Evolutionary conservation across 2,329 filamentous ascomycete genomes (phyloP), one percentile per base, ranked within the genome.

Genomic region (Coniochaeta sp.): DNA sequence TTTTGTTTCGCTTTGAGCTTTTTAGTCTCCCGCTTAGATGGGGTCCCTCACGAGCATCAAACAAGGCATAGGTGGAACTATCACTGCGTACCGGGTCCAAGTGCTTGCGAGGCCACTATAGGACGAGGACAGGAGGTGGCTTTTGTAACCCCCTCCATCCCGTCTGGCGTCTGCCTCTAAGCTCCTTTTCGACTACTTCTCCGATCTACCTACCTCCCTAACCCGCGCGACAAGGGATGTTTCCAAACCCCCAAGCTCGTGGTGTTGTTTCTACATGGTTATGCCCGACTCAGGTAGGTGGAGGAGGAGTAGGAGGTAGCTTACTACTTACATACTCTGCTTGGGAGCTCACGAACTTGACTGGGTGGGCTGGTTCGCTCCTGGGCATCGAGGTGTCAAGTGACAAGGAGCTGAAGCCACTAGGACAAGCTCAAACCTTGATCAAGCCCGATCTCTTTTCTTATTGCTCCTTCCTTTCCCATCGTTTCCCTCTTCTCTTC

Each of bases 121-220:
- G 53, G 26, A 49, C 51, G 42, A 50, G 50, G 35, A 54, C 51
- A 54, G 51, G 55, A 53, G 35, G 31, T 61, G 51, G 52, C 51
- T 42, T 52, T 56, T 55, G 50, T 53, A 56, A 51, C 54, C 56
- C 56, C 58, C 53, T 54, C 51, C 38, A 42, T 42, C 38, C 38
- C 38, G 38, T 26, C 38, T 42, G 38, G 38, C 38, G 38, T 42
- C 38, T 42, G 38, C 38, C 38, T 42, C 38, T 55, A 53, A 52
- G 53, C 56, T 54, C 54, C 51, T 57, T 61, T 61, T 57, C 57
- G 56, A 57, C 54, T 56, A 52, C 46, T 57, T 49, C 55, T 53
- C 55, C 54, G 52, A 54, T 53, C 51, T 55, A 54, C 51, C 22
- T 57, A 48, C 50, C 49, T 52, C 50, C 55, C 54, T 53, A 48